Conservation (phyloP, 2,329 filamentous ascomycete genomes). For the Aphanocladium album region DNA sequence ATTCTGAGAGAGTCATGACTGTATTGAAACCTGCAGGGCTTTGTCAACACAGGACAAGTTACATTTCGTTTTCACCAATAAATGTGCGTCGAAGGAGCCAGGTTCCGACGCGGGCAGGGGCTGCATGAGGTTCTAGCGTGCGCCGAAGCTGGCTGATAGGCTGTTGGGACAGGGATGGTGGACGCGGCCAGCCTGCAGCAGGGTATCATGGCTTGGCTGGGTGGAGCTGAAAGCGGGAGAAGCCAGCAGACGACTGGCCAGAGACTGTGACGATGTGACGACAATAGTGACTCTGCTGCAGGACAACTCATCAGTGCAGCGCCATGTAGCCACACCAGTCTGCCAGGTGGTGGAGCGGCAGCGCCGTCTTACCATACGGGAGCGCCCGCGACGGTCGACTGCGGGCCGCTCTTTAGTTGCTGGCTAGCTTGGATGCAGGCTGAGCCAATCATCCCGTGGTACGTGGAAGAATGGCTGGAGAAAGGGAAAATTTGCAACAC, state of each 20-base stretch:
- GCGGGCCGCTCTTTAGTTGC: conserved; percentile 12
- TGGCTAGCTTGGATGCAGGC: background rate
- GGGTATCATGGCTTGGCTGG: conserved; percentile 12
- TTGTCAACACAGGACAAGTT: conserved; percentile 10
- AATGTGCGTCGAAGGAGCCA: conserved; percentile 6
- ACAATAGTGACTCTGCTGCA: conserved; percentile 10
- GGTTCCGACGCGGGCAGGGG: conserved; percentile 8
- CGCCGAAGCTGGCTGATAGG: conserved; percentile 4
- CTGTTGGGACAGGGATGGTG: background rate
- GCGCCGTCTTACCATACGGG: conserved; percentile 6
- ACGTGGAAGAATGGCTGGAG: conserved; percentile 1
- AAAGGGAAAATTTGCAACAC: background rate
- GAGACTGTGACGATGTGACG: conserved; percentile 8
- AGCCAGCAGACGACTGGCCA: background rate
- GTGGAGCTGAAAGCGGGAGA: conserved; percentile 7
- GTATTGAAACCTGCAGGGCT: background rate
- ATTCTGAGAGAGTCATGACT: conserved; percentile 7
- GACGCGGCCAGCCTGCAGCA: conserved; percentile 6
- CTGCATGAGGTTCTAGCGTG: conserved; percentile 8
- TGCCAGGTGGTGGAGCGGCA: conserved; percentile 1
- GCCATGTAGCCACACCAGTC: conserved; percentile 5
- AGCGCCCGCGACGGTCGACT: conserved; percentile 9
- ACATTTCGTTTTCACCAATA: conserved; percentile 9
- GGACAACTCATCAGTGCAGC: conserved; percentile 15
- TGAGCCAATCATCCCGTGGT: background rate